Conservation (phyloP, 148 eudicot genomes). For the Spergularia marina region DNA sequence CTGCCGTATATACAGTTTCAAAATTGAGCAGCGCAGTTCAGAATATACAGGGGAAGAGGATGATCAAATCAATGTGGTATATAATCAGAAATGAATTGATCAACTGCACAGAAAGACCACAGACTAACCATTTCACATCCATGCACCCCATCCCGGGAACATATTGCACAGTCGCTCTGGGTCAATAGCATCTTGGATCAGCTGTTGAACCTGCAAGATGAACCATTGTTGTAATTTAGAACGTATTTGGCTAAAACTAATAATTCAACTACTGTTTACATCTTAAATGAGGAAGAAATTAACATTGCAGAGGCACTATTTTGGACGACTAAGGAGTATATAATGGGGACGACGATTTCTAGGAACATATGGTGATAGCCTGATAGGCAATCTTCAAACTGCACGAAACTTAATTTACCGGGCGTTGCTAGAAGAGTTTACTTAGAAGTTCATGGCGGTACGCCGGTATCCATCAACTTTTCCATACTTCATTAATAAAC, state of each 20-base stretch:
- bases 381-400: too few relatives aligned
- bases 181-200: slow-evolving; percentile 93
- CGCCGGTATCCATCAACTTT: too few relatives aligned
- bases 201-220: slow-evolving; percentile 80
- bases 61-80: background rate
- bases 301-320: too few relatives aligned
- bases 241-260: background rate
- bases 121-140: slow-evolving; percentile 46
- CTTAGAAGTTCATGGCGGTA: too few relatives aligned
- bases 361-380: too few relatives aligned
- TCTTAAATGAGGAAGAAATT: too few relatives aligned
- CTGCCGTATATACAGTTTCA: slow-evolving; percentile 5
- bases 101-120: background rate
- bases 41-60: background rate
- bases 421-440: too few relatives aligned
- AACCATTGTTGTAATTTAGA: background rate
- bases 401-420: too few relatives aligned
- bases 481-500: too few relatives aligned
- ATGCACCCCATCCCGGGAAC: slow-evolving; percentile 99
- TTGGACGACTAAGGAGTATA: too few relatives aligned
- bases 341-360: too few relatives aligned
- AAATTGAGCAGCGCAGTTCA: slow-evolving; percentile 5
- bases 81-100: background rate
- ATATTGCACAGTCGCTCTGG: slow-evolving; percentile 83
- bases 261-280: too few relatives aligned